Evolutionary conservation across 2,329 filamentous ascomycete species (phyloP).

Genomic region (Hymenoscyphus fructigenus): DNA sequence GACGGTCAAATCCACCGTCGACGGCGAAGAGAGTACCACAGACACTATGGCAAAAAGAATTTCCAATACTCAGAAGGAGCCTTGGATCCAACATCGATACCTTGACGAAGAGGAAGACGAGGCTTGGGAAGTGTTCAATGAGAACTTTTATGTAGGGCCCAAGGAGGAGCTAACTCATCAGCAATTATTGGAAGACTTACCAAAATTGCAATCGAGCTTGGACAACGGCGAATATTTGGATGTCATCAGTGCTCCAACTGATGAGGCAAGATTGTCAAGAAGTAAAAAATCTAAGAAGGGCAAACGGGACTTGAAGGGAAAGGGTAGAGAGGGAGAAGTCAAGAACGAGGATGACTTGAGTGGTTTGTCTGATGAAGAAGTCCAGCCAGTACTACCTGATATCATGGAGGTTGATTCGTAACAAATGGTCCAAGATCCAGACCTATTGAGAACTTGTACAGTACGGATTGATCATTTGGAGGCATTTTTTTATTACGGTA

Average conservation of each 20-base stretch:
- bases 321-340: constrained; percentile 19
- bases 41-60: constrained; percentile 76
- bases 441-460: neutral
- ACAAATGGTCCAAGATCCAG: neutral
- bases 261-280: constrained; percentile 33
- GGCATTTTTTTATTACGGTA: constrained; percentile 27
- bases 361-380: constrained; percentile 21
- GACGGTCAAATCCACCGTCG: constrained; percentile 75
- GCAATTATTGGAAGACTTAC: constrained; percentile 24
- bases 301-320: constrained; percentile 21
- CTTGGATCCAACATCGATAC: constrained; percentile 78
- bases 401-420: constrained; percentile 3
- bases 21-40: constrained; percentile 62
- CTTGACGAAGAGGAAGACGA: constrained; percentile 75
- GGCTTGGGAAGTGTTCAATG: constrained; percentile 74
- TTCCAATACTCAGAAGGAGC: constrained; percentile 74
- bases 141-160: constrained; percentile 58
- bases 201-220: constrained; percentile 51
- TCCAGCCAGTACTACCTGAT: constrained; percentile 7
- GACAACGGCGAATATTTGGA: constrained; percentile 61
- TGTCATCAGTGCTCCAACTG: constrained; percentile 54
- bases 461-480: neutral
- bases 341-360: constrained; percentile 22
- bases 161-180: constrained; percentile 16
- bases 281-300: constrained; percentile 23